These are phyloP conservation scores for Ophiosphaerella herpotricha DNA, from an alignment of 2,329 filamentous ascomycete species.

Conservation along the genomic window DNA sequence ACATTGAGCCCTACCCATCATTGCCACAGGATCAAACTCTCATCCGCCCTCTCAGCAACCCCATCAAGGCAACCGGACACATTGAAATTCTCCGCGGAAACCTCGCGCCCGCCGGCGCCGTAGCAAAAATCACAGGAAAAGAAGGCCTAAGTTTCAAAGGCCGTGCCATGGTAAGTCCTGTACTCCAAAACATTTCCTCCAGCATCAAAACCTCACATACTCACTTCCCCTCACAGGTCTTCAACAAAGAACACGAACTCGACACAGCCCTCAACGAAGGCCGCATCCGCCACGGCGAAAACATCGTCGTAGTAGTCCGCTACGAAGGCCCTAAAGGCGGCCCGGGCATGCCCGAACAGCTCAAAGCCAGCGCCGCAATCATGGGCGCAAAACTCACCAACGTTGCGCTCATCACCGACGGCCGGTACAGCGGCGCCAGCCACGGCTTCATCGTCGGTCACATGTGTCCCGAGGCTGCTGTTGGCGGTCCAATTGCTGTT, in stretches of 20 bases:
- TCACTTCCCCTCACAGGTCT: slow-evolving; percentile 52
- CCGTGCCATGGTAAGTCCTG: slow-evolving; percentile 62
- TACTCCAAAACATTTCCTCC: background rate
- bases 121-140: slow-evolving; percentile 96
- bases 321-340: slow-evolving; percentile 95
- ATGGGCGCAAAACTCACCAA: slow-evolving; percentile 91
- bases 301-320: slow-evolving; percentile 85
- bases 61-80: slow-evolving; percentile 85
- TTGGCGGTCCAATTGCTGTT: slow-evolving; percentile 84
- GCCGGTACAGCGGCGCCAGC: slow-evolving; percentile 82
- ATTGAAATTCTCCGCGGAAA: slow-evolving; percentile 88
- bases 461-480: slow-evolving; percentile 86
- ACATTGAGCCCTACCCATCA: slow-evolving; percentile 76
- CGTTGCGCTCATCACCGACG: slow-evolving; percentile 89
- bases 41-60: slow-evolving; percentile 78
- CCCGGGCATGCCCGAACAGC: slow-evolving; percentile 94
- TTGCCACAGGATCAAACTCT: slow-evolving; percentile 80
- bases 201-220: background rate
- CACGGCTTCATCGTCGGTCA: slow-evolving; percentile 96
- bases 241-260: slow-evolving; percentile 82
- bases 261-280: slow-evolving; percentile 74
- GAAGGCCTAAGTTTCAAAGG: slow-evolving; percentile 84
- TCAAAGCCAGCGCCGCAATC: slow-evolving; percentile 84
- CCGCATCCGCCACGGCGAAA: slow-evolving; percentile 73
- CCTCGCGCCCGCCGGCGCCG: slow-evolving; percentile 83